Base-by-base conservation (phyloP, 306 rosid species). In the Clitoria ternatea region DNA sequence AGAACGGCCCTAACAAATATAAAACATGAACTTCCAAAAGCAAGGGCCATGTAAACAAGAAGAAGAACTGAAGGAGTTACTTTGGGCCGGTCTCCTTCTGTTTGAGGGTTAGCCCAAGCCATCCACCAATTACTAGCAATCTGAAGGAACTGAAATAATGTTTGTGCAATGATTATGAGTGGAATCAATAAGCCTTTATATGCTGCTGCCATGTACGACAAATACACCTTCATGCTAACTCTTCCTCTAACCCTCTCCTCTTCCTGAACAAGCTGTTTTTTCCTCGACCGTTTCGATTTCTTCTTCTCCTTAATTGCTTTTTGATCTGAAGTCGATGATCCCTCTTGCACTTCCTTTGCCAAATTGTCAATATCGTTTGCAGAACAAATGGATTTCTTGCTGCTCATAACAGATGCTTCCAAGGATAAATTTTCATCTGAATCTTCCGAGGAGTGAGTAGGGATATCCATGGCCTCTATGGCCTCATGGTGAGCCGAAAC, bases 81-180 rank as follows among this genome's bases (percentile, higher is more conserved):
- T 91, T 87, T 95, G 27, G 99, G 89, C 65, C 70, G 75, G 62
- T 85, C 99, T 75, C 97, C 96, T 85, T 83, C 91, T 12, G 97
- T 95, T 86, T 91, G 99, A 76, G 99, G 99, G 85, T 95, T 95
- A 48, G 99, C 99, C 99, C 97, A 95, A 32, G 99, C 99, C 99
- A 95, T 95, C 99, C 99, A 95, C 99, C 99, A 95, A 80, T 86
- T 95, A 70, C 99, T 91, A 67, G 99, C 96, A 80, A 95, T 95
- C 85, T 95, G 99, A 79, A 95, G 99, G 87, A 95, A 95, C 79
- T 95, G 99, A 87, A 95, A 95, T 26, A 87, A 66, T 52, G 83
- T 30, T 83, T 95, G 99, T 11, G 99, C 96, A 47, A 89, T 64
- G 53, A 95, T 87, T 75, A 95, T 95, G 63, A 81, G 96, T 9